Evolutionary conservation across 2,329 filamentous ascomycete genomes (phyloP).

Genomic region (Lomentospora prolificans): DNA sequence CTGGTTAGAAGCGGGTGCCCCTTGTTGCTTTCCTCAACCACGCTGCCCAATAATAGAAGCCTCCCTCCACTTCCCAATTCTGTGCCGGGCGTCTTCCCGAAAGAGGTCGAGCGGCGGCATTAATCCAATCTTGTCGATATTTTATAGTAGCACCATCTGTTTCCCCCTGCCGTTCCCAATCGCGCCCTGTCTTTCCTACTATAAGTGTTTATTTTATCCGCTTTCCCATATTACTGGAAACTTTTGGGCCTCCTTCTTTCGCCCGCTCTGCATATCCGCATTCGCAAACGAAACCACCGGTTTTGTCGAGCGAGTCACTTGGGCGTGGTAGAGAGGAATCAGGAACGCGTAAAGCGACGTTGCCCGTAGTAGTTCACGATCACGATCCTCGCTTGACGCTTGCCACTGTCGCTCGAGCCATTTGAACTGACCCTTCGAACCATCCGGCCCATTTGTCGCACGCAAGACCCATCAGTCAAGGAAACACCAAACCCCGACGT

Average conservation of each 20-base stretch:
- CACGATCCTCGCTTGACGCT: too few relatives aligned
- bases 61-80: neutral
- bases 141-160: neutral
- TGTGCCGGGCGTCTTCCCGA: neutral
- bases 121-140: neutral
- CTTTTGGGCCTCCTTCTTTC: neutral
- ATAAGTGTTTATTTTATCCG: neutral
- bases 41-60: neutral
- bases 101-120: neutral
- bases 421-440: too few relatives aligned
- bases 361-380: too few relatives aligned
- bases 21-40: neutral
- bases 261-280: neutral
- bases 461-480: neutral
- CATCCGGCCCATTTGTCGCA: too few relatives aligned
- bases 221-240: neutral
- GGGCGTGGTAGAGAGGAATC: too few relatives aligned
- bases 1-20: too few relatives aligned
- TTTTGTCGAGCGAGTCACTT: too few relatives aligned
- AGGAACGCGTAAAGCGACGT: too few relatives aligned
- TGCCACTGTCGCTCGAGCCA: too few relatives aligned
- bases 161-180: neutral
- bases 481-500: neutral
- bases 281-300: neutral
- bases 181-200: constrained; percentile 6